phyloP scores from a whole-genome alignment of 495 filamentous ascomycete genomes.

The Thermothielavioides terrestris region DNA sequence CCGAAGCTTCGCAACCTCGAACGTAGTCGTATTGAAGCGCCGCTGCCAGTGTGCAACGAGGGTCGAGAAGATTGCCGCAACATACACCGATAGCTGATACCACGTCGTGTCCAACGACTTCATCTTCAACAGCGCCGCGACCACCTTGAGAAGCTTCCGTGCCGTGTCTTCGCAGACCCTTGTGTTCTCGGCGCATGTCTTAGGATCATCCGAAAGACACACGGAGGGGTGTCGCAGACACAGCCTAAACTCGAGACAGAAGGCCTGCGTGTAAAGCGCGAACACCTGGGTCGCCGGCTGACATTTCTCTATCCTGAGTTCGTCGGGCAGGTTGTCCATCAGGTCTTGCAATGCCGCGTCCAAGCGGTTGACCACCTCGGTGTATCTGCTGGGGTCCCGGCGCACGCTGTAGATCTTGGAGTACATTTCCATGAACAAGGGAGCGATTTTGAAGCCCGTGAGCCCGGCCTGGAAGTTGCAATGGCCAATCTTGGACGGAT shows the following conservation, averaged over 20 bases:
- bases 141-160: constrained; percentile 51
- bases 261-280: constrained; percentile 40
- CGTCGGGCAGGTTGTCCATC: constrained; percentile 48
- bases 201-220: constrained; percentile 50
- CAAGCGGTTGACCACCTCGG: constrained; percentile 50
- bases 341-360: constrained; percentile 52
- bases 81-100: constrained; percentile 61
- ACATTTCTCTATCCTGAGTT: constrained; percentile 40
- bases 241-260: constrained; percentile 40
- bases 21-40: constrained; percentile 45
- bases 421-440: constrained; percentile 61
- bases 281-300: constrained; percentile 46
- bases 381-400: constrained; percentile 49
- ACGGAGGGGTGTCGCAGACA: constrained; percentile 64
- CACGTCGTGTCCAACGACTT: constrained; percentile 76
- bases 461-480: constrained; percentile 60
- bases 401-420: constrained; percentile 60
- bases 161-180: constrained; percentile 59
- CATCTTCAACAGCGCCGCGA: constrained; percentile 48
- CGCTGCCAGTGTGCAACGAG: constrained; percentile 63
- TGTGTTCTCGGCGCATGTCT: constrained; percentile 56
- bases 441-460: constrained; percentile 48
- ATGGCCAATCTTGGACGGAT: constrained; percentile 39
- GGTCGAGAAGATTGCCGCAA: constrained; percentile 64
- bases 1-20: constrained; percentile 47